Conservation (phyloP, 495 filamentous ascomycete genomes). For the Hyaloscypha variabilis region DNA sequence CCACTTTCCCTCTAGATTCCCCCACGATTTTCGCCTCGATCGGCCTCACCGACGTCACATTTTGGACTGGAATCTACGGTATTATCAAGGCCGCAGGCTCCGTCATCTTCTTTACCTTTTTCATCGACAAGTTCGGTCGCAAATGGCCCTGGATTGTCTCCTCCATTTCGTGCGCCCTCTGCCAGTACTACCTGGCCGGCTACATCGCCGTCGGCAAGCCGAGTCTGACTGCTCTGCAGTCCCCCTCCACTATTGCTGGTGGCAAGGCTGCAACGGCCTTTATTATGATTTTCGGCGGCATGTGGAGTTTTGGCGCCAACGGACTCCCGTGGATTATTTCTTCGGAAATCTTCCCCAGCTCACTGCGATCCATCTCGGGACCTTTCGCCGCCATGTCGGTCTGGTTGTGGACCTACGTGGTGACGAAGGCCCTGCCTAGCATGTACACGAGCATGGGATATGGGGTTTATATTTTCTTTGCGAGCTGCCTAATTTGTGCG, state of each 20-base stretch:
- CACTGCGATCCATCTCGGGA: conserved; percentile 3
- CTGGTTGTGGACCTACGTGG: conserved; percentile 56
- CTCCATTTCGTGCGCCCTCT: conserved; percentile 35
- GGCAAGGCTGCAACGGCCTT: conserved; percentile 41
- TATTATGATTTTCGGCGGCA: conserved; percentile 43
- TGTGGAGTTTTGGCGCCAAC: conserved; percentile 39
- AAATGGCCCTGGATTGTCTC: conserved; percentile 38
- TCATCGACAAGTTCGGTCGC: conserved; percentile 43
- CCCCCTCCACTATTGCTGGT: conserved; percentile 34
- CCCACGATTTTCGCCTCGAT: conserved; percentile 39
- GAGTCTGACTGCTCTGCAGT: conserved; percentile 7
- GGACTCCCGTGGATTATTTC: conserved; percentile 10
- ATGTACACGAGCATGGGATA: conserved; percentile 50
- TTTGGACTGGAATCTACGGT: conserved; percentile 54
- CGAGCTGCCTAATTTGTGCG: conserved; percentile 19
- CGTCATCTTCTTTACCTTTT: conserved; percentile 41
- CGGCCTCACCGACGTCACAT: conserved; percentile 36
- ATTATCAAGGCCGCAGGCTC: conserved; percentile 48
- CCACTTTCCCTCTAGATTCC: conserved; percentile 21
- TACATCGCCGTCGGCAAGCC: conserved; percentile 34
- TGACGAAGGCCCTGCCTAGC: conserved; percentile 52
- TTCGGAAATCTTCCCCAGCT: conserved; percentile 13
- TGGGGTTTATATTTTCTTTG: conserved; percentile 51
- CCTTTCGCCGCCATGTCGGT: conserved; percentile 36
- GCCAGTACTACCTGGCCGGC: conserved; percentile 35